These are phyloP conservation scores for Alternaria rosae DNA, from an alignment of 2,329 filamentous ascomycete genomes.

Conservation along the genomic window DNA sequence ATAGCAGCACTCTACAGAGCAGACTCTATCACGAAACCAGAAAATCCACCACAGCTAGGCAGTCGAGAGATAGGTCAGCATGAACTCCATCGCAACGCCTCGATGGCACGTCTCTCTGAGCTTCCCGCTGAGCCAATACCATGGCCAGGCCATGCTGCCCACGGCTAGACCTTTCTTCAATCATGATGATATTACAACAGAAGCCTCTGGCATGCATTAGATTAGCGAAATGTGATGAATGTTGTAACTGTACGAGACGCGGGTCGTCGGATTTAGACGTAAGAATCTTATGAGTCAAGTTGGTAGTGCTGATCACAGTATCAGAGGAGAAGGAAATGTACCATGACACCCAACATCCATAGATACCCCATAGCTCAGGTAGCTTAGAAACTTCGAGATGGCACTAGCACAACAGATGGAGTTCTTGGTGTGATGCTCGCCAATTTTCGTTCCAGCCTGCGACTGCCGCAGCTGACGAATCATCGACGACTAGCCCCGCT, in stretches of 20 bases:
- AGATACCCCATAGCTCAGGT: background rate
- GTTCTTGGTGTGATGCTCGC: background rate
- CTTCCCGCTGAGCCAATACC: constrained; percentile 17
- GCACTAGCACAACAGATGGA: background rate
- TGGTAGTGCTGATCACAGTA: background rate
- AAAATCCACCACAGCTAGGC: constrained; percentile 13
- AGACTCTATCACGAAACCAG: constrained; percentile 17
- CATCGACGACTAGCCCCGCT: constrained; percentile 15
- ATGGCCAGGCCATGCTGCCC: constrained; percentile 2
- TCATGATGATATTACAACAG: background rate
- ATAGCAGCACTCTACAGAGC: background rate
- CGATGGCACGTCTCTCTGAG: constrained; percentile 1
- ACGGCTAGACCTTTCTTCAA: background rate
- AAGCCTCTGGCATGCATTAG: background rate
- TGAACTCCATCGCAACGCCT: background rate
- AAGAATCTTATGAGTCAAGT: background rate
- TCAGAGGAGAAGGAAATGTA: background rate
- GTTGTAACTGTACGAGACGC: background rate
- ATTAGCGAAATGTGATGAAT: background rate
- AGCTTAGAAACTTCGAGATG: background rate
- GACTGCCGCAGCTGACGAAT: background rate
- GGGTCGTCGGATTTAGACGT: background rate
- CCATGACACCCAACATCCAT: background rate
- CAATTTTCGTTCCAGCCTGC: background rate
- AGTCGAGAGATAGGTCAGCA: constrained; percentile 8